phyloP scores from a whole-genome alignment of 2,329 filamentous ascomycete species.

The Ophiocordyceps robertsii region DNA sequence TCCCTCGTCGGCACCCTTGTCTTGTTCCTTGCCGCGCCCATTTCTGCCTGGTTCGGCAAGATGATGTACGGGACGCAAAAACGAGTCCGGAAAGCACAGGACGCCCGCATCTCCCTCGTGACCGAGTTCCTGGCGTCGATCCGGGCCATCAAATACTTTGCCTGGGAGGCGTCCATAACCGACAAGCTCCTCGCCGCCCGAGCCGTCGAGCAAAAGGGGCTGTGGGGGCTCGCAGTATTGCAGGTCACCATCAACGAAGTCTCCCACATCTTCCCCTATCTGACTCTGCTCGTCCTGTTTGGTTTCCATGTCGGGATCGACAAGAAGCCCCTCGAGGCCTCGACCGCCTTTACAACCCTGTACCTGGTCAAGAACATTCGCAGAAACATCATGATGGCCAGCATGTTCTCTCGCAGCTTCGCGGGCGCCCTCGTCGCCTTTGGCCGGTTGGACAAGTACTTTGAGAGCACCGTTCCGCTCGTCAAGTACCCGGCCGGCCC shows the following conservation, averaged over 20 bases:
- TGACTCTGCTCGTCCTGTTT: conserved; percentile 41
- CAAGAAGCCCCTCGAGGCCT: conserved; percentile 34
- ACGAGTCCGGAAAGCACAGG: conserved; percentile 40
- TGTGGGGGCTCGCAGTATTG: conserved; percentile 39
- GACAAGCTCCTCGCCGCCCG: conserved; percentile 37
- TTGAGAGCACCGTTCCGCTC: conserved; percentile 34
- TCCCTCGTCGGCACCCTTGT: conserved; percentile 37
- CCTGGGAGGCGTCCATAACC: conserved; percentile 41
- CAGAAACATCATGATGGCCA: conserved; percentile 36
- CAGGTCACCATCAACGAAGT: conserved; percentile 32
- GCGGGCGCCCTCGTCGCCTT: conserved; percentile 27
- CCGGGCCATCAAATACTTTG: conserved; percentile 46
- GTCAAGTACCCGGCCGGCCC: conserved; percentile 34
- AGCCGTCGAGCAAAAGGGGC: conserved; percentile 34
- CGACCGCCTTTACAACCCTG: conserved; percentile 44
- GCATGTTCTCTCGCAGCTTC: conserved; percentile 23
- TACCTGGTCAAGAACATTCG: conserved; percentile 39
- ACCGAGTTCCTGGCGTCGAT: conserved; percentile 45
- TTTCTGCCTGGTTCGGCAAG: conserved; percentile 35
- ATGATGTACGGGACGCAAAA: conserved; percentile 36
- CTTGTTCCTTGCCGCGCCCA: conserved; percentile 31
- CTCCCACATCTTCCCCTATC: conserved; percentile 36
- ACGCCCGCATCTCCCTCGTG: conserved; percentile 41
- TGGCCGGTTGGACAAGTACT: conserved; percentile 39
- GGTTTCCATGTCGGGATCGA: conserved; percentile 34